A percentile compares a stretch with the other conserved stretches of the same genome.
Conservation (phyloP, 2,329 filamentous ascomycete species). For the Monosporascus cannonballus region DNA sequence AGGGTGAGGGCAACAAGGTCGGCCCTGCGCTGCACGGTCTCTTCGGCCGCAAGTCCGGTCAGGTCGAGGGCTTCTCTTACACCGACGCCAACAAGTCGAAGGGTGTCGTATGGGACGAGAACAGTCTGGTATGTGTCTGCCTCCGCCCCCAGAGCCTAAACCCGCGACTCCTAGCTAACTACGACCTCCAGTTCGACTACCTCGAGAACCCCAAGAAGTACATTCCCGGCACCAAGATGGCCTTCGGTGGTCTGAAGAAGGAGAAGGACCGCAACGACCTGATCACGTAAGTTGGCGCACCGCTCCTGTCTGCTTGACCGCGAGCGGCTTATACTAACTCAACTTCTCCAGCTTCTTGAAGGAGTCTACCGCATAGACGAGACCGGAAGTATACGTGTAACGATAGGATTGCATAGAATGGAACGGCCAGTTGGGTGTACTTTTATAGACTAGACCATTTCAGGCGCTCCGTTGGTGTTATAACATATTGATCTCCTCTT, state of each 20-base stretch:
- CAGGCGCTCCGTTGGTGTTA: slow-evolving; percentile 19
- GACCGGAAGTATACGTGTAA: slow-evolving; percentile 25
- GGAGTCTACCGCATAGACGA: slow-evolving; percentile 61
- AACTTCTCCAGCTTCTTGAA: slow-evolving; percentile 53
- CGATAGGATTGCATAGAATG: slow-evolving; percentile 28
- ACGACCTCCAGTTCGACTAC: slow-evolving; percentile 70
- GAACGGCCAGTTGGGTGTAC: slow-evolving; percentile 26
- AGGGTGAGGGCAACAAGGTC: slow-evolving; percentile 91
- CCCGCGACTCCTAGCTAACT: slow-evolving; percentile 3
- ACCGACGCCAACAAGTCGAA: slow-evolving; percentile 99
- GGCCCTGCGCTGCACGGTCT: slow-evolving; percentile 95
- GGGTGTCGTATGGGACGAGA: slow-evolving; percentile 81
- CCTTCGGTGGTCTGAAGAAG: slow-evolving; percentile 99
- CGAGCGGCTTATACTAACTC: slow-evolving; percentile 1
- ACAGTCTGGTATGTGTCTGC: slow-evolving; percentile 64
- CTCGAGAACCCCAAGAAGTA: slow-evolving; percentile 99
- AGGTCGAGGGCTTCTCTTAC: slow-evolving; percentile 90
- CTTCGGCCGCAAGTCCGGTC: slow-evolving; percentile 91
- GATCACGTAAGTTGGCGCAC: slow-evolving; percentile 68
- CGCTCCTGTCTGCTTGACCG: neutral
- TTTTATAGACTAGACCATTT: slow-evolving; percentile 27
- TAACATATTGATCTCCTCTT: slow-evolving; percentile 26
- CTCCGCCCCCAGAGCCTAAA: neutral
- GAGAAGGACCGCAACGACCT: slow-evolving; percentile 98
- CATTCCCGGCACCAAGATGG: slow-evolving; percentile 99